A percentile compares a stretch with the other conserved stretches of the same genome.
Evolutionary conservation across 176 grass and related monocot species (phyloP).

Genomic region (Ensete ventricosum): DNA sequence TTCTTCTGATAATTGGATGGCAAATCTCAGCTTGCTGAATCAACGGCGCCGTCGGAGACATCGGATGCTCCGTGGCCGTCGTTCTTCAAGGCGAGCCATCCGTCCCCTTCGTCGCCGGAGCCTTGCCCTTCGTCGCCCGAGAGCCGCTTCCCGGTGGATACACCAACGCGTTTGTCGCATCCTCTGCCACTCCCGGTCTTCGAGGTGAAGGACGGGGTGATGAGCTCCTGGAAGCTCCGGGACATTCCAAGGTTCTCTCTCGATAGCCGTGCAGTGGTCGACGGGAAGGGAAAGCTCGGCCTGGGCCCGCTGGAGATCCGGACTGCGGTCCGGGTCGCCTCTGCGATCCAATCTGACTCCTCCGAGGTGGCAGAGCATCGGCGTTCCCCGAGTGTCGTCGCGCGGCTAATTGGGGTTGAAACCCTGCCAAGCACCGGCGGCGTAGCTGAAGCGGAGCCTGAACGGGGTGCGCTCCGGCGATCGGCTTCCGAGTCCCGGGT

Average conservation of each 20-base stretch:
- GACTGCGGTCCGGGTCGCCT: conserved; percentile 7
- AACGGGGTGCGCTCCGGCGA: conserved; percentile 45
- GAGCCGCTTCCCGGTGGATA: background rate
- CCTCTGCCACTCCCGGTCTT: conserved; percentile 31
- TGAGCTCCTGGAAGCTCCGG: conserved; percentile 18
- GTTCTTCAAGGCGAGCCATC: conserved; percentile 17
- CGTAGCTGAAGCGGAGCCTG: background rate
- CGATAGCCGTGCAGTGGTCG: conserved; percentile 71
- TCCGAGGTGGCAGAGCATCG: conserved; percentile 35
- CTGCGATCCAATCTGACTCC: conserved; percentile 12
- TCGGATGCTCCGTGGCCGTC: conserved; percentile 46
- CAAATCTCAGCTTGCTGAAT: conserved; percentile 34
- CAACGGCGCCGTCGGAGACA: conserved; percentile 65
- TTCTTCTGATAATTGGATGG: background rate
- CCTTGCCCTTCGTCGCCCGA: conserved; percentile 6
- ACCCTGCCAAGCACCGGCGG: conserved; percentile 27
- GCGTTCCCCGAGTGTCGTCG: conserved; percentile 77
- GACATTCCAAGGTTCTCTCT: conserved; percentile 67
- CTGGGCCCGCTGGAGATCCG: conserved; percentile 48
- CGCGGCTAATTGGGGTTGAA: conserved; percentile 84
- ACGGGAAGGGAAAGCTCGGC: conserved; percentile 49
- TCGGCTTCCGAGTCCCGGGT: conserved; percentile 67
- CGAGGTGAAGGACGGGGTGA: conserved; percentile 3
- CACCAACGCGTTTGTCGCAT: conserved; percentile 34
- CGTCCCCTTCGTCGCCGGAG: conserved; percentile 23